A percentile compares a stretch with the other conserved stretches of the same genome.
phyloP scores from a whole-genome alignment of 2,329 filamentous ascomycete genomes.

The Ophiosphaerella korrae region DNA sequence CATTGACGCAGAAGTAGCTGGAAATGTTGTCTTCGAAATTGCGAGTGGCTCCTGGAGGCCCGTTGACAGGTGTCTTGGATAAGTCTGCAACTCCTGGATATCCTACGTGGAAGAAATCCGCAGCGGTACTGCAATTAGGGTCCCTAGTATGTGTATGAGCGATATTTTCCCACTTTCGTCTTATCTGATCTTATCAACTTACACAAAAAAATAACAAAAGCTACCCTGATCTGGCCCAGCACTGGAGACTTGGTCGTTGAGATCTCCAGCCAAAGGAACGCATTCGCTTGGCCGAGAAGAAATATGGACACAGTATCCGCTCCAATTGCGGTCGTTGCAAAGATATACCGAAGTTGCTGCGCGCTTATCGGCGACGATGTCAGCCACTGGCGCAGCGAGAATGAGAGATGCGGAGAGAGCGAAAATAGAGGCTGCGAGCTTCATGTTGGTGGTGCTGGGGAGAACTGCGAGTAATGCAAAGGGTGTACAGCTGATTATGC shows the following conservation, averaged over 20 bases:
- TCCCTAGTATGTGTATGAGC: slow-evolving; percentile 1
- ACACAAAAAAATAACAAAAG: slow-evolving; percentile 28
- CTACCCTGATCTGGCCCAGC: slow-evolving; percentile 14
- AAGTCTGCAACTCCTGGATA: slow-evolving; percentile 16
- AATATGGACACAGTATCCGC: slow-evolving; percentile 18
- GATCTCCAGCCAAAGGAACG: slow-evolving; percentile 11
- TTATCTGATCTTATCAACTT: not conserved
- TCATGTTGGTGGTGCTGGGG: slow-evolving; percentile 2
- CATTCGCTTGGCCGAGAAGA: slow-evolving; percentile 9
- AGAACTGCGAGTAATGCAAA: too few species aligned
- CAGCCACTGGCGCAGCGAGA: slow-evolving; percentile 6
- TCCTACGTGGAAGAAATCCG: slow-evolving; percentile 21
- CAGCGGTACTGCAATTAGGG: slow-evolving; percentile 10
- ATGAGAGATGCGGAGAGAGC: slow-evolving; percentile 4
- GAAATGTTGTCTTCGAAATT: slow-evolving; percentile 22
- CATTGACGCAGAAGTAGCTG: slow-evolving; percentile 15
- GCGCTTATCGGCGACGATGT: slow-evolving; percentile 8
- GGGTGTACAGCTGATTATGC: not conserved
- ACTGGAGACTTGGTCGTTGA: slow-evolving; percentile 15
- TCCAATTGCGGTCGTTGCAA: slow-evolving; percentile 19
- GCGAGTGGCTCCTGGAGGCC: slow-evolving; percentile 15
- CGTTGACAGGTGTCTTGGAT: slow-evolving; percentile 15
- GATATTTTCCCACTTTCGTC: not conserved
- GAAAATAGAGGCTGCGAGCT: slow-evolving; percentile 6
- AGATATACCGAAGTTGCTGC: slow-evolving; percentile 10